phyloP scores from a whole-genome alignment of 805 yeast species.

The Saccharomycopsis babjevae region DNA sequence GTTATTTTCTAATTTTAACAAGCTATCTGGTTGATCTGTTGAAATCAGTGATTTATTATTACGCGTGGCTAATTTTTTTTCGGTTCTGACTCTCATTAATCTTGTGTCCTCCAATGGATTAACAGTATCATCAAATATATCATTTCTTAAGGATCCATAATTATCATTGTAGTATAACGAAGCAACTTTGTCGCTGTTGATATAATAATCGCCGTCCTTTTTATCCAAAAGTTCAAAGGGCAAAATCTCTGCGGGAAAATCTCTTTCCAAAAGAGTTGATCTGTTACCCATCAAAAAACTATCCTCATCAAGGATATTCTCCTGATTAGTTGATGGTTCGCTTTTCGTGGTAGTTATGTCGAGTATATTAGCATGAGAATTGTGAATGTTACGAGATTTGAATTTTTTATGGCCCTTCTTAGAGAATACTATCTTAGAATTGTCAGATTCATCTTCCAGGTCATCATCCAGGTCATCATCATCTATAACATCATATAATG shows the following conservation, averaged over 20 bases:
- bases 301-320: neutral
- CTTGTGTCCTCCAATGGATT: constrained; percentile 8
- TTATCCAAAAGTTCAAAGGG: constrained; percentile 18
- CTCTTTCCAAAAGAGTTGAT: constrained; percentile 17
- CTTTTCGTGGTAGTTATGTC: neutral
- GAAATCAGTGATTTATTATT: neutral
- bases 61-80: neutral
- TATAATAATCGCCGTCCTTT: constrained; percentile 14
- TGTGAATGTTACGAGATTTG: neutral
- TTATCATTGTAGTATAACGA: constrained; percentile 1
- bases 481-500: neutral
- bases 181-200: constrained; percentile 6
- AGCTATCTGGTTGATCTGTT: neutral
- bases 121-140: constrained; percentile 4
- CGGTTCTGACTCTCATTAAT: constrained; percentile 11
- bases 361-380: neutral
- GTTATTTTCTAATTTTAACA: neutral
- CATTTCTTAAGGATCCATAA: constrained; percentile 8
- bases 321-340: neutral
- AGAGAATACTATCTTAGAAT: neutral
- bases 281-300: neutral
- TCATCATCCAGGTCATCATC: neutral
- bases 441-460: neutral
- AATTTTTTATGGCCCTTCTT: too few relatives aligned
- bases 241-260: constrained; percentile 18